Conservation (phyloP, 208 protist species). For the Lotmaria passim region DNA sequence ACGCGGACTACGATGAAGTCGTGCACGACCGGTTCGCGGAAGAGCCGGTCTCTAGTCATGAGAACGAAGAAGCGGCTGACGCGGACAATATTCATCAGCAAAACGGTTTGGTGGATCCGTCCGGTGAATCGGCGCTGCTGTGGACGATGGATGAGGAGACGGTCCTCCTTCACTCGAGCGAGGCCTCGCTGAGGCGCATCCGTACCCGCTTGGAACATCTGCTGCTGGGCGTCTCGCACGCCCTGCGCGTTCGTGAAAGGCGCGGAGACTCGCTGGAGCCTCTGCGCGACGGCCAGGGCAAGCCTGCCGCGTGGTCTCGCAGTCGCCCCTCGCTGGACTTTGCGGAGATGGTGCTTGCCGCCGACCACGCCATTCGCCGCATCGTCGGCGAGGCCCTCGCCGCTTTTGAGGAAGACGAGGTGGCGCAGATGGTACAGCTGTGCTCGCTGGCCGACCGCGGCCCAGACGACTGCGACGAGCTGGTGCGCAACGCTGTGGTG, state of each 20-base stretch:
- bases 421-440: conserved; percentile 23
- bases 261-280: conserved; percentile 4
- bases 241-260: conserved; percentile 3
- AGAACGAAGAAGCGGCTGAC: too few relatives aligned
- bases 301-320: background rate
- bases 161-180: conserved; percentile 29
- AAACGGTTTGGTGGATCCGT: background rate
- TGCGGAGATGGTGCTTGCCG: conserved; percentile 12
- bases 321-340: conserved; percentile 2
- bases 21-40: conserved; percentile 3
- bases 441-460: conserved; percentile 20
- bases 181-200: conserved; percentile 24
- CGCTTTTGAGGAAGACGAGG: conserved; percentile 15
- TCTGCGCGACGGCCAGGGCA: background rate
- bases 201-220: conserved; percentile 12
- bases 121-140: conserved; percentile 14
- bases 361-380: conserved; percentile 21
- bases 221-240: conserved; percentile 26
- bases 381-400: conserved; percentile 18
- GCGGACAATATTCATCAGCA: too few relatives aligned
- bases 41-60: background rate
- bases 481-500: conserved; percentile 24
- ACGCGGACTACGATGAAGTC: background rate
- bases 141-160: conserved; percentile 35
- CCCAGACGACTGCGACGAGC: conserved; percentile 12